Evolutionary conservation across 805 yeast genomes (phyloP).

Genomic region (Suhomyces kilbournensis): DNA sequence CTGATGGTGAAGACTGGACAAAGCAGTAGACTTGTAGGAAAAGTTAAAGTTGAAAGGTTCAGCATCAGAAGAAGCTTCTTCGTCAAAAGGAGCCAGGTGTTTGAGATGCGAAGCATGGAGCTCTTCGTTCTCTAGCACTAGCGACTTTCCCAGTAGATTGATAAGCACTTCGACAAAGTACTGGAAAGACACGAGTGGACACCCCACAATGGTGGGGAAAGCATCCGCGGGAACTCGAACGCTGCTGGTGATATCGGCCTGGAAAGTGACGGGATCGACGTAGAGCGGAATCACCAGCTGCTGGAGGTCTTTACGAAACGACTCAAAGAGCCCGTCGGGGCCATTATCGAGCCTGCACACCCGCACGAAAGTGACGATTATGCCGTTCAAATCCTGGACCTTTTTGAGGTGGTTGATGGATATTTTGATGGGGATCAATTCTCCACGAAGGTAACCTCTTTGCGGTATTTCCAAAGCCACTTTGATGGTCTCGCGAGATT

Average conservation of each 20-base stretch:
- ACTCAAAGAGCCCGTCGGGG: slow-evolving; percentile 58
- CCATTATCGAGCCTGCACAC: slow-evolving; percentile 65
- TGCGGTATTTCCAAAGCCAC: slow-evolving; percentile 43
- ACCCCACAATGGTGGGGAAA: slow-evolving; percentile 77
- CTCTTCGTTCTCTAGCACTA: slow-evolving; percentile 23
- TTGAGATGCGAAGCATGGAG: not conserved
- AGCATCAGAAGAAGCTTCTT: too few species aligned
- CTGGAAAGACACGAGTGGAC: slow-evolving; percentile 72
- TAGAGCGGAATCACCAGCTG: slow-evolving; percentile 76
- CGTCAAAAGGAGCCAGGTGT: not conserved
- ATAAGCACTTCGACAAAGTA: slow-evolving; percentile 80
- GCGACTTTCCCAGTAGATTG: slow-evolving; percentile 66
- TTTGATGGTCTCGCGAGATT: slow-evolving; percentile 34
- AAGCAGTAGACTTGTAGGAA: slow-evolving; percentile 11
- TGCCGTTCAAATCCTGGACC: slow-evolving; percentile 66
- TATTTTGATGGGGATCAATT: slow-evolving; percentile 68
- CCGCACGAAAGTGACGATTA: slow-evolving; percentile 75
- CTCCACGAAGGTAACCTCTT: slow-evolving; percentile 78
- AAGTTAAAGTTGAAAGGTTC: slow-evolving; percentile 26
- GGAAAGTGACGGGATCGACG: slow-evolving; percentile 64
- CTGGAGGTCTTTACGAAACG: slow-evolving; percentile 79
- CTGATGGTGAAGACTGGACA: slow-evolving; percentile 13
- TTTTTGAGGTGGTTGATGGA: slow-evolving; percentile 66
- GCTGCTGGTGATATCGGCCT: slow-evolving; percentile 57
- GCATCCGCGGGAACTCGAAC: slow-evolving; percentile 79